Conservation (phyloP, 495 filamentous ascomycete species). For the Xylaria sp. region DNA sequence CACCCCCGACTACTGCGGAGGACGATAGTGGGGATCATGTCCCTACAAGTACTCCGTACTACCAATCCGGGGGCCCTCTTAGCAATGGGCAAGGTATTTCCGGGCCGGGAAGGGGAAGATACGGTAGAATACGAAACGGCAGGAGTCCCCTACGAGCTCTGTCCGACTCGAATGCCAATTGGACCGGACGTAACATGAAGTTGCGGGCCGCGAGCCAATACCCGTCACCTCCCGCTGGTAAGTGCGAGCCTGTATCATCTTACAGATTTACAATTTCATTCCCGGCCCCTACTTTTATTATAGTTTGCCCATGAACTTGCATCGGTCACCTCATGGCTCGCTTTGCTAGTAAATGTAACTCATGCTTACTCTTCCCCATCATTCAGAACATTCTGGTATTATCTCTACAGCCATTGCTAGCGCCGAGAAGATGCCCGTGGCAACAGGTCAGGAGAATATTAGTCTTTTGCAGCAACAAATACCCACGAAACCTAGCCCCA, state of each 20-base stretch:
- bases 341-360: neutral
- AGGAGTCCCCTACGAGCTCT: conserved; percentile 69
- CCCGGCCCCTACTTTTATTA: neutral
- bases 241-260: conserved; percentile 34
- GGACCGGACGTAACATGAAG: conserved; percentile 55
- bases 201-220: conserved; percentile 50
- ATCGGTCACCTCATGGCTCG: neutral
- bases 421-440: conserved; percentile 72
- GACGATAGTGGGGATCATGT: conserved; percentile 42
- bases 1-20: conserved; percentile 33
- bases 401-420: conserved; percentile 90
- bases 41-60: conserved; percentile 49
- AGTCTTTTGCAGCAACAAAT: conserved; percentile 77
- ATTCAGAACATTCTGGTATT: conserved; percentile 71
- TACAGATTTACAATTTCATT: neutral
- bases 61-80: conserved; percentile 43
- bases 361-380: conserved; percentile 19
- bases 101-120: conserved; percentile 80
- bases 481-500: conserved; percentile 62
- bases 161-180: conserved; percentile 59
- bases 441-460: conserved; percentile 70
- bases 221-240: conserved; percentile 49
- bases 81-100: conserved; percentile 71
- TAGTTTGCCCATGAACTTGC: neutral
- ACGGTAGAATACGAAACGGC: conserved; percentile 68